Evolutionary conservation across 75 land plant species (phyloP), one percentile per base, ranked within the genome.

Genomic region (Picea glauca): DNA sequence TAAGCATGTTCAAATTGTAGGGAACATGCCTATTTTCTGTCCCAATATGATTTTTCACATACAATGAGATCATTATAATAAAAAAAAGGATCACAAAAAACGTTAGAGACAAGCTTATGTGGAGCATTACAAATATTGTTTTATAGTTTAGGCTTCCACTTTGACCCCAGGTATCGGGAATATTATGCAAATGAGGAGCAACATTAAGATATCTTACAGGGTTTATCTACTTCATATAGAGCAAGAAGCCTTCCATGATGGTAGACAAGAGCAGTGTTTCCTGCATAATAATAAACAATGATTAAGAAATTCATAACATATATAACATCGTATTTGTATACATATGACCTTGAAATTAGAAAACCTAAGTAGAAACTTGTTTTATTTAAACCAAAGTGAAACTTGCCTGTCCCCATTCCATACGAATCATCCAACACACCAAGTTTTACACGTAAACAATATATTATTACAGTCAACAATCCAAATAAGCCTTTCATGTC

Each of bases 231-330:
- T 82, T 96, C 99, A 17, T 76, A 68, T 40, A 96, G 85, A 65
- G 97, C 94, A 67, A 96, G 73, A 74, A 96, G 91, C 81, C 90
- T 87, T 14, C 93, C 92, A 79, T 96, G 87, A 81, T 96, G 99
- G 78, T 92, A 96, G 21, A 92, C 65, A n/a, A 96, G 87, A 77
- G 91, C 90, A 8, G 99, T 96, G 79, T 94, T 96, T 70, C 81
- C 99, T 96, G 85, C 61, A 84, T 73, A 30, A 81, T 56, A 31
- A 33, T 38, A 38, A 67, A 67, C 33, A 6, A 33, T 15, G 46
- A 5, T 67, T 9, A 38, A 67, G 4, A 67, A 67, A 67, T 15
- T 38, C 35, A 7, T 33, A 43, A 67, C 40, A 35, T 35, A 35
- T 35, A 2, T 35, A 67, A 5, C 72, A 67, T 67, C 35, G 17